phyloP scores from a whole-genome alignment of 2,329 filamentous ascomycete species.

The Neofusicoccum laricinum region DNA sequence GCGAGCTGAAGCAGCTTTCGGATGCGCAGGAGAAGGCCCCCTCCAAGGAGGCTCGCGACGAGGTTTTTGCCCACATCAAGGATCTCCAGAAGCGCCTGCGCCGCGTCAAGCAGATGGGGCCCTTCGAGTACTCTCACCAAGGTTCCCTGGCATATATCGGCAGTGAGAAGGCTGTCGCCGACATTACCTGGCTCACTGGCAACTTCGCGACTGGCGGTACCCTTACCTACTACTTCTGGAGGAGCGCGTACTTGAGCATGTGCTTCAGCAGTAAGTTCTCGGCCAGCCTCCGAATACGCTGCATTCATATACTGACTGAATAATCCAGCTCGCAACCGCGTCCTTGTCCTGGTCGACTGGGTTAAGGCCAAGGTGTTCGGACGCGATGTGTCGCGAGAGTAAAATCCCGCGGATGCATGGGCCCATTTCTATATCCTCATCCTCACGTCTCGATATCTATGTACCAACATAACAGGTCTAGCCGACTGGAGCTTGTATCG shows the following conservation, averaged over 20 bases:
- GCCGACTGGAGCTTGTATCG: background rate
- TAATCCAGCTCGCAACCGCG: constrained; percentile 76
- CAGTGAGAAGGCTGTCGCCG: constrained; percentile 94
- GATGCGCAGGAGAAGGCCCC: constrained; percentile 62
- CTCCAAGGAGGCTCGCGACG: constrained; percentile 58
- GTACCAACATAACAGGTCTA: constrained; percentile 1
- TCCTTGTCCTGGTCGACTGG: constrained; percentile 93
- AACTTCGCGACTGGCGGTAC: constrained; percentile 92
- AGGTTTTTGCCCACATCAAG: constrained; percentile 73
- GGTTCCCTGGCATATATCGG: constrained; percentile 97
- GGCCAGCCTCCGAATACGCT: too few relatives aligned
- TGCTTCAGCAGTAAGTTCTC: constrained; percentile 91
- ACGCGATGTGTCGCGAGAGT: constrained; percentile 87
- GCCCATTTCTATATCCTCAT: background rate
- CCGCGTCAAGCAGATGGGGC: constrained; percentile 89
- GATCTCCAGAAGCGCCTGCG: constrained; percentile 80
- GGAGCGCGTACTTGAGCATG: constrained; percentile 97
- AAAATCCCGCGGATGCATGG: constrained; percentile 16
- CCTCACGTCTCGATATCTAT: background rate
- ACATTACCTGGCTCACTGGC: constrained; percentile 95
- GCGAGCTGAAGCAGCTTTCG: constrained; percentile 68
- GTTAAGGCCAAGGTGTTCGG: constrained; percentile 95
- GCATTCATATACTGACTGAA: background rate
- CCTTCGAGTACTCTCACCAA: constrained; percentile 98
- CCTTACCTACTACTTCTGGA: constrained; percentile 97